Conservation (phyloP, 345 rosid species). For the Arabidopsis suecica region DNA sequence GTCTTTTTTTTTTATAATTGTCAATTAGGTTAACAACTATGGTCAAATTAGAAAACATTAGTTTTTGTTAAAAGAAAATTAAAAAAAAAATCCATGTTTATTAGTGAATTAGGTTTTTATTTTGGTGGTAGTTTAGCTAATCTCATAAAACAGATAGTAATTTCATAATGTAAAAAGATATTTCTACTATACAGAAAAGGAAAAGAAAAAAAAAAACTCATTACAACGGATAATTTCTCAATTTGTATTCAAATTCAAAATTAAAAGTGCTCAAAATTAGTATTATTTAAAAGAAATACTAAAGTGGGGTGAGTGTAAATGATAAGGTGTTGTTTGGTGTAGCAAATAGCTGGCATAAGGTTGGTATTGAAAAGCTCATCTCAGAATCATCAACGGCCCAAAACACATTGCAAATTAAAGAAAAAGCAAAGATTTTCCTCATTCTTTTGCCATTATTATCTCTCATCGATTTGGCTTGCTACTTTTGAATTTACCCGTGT, state of each 20-base stretch:
- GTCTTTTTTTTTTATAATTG: not conserved
- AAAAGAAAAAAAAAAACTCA: not conserved
- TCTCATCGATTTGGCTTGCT: slow-evolving; percentile 28
- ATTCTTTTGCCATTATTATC: slow-evolving; percentile 22
- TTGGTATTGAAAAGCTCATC: slow-evolving; percentile 40
- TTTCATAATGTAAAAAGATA: not conserved
- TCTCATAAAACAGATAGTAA: not conserved
- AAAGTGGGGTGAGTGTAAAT: slow-evolving; percentile 46
- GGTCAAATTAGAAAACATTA: not conserved
- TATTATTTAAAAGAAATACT: not conserved
- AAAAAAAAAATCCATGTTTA: not conserved
- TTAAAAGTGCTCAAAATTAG: slow-evolving; percentile 17
- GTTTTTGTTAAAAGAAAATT: not conserved
- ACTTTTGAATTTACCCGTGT: slow-evolving; percentile 24
- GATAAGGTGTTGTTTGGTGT: slow-evolving; percentile 45
- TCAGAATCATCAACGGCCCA: slow-evolving; percentile 44
- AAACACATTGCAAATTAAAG: not conserved
- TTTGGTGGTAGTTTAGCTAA: slow-evolving; percentile 16
- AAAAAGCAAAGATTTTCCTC: slow-evolving; percentile 12
- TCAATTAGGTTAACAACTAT: not conserved
- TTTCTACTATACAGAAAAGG: not conserved
- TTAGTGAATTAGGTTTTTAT: slow-evolving; percentile 13
- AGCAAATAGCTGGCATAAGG: slow-evolving; percentile 44
- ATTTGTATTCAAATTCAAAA: slow-evolving; percentile 26
- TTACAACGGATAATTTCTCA: slow-evolving; percentile 18